Evolutionary conservation across 75 land plant species (phyloP).

Genomic region (Sequoia sempervirens): DNA sequence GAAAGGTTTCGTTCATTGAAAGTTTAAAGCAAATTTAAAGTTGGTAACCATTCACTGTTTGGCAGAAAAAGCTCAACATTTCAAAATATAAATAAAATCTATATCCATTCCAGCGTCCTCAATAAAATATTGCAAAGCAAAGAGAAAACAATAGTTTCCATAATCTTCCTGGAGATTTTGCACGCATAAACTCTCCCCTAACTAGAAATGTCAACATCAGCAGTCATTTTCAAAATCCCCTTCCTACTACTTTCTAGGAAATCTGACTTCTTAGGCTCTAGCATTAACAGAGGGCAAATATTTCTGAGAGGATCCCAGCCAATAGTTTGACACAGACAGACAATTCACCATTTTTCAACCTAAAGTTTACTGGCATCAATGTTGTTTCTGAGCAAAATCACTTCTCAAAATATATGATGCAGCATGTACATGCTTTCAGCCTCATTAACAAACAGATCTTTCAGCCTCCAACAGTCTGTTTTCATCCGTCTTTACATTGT

Average conservation of each 20-base stretch:
- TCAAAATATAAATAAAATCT: background rate
- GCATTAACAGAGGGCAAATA: background rate
- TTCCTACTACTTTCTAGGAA: background rate
- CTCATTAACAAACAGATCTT: background rate
- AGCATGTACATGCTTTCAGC: background rate
- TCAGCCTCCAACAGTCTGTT: background rate
- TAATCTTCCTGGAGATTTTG: background rate
- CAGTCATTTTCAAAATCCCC: background rate
- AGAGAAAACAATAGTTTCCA: background rate
- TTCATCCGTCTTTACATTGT: background rate
- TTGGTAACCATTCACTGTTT: background rate
- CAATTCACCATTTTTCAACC: background rate
- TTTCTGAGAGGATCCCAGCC: background rate
- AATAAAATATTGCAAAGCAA: background rate
- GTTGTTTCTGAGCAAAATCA: background rate
- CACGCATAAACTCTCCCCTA: background rate
- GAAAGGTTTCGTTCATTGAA: background rate
- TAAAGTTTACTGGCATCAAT: background rate
- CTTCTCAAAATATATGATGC: background rate
- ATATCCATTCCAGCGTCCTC: background rate
- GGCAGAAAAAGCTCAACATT: background rate
- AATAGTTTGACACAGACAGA: background rate
- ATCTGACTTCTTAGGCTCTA: background rate
- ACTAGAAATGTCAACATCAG: background rate
- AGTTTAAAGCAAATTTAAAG: background rate